Conservation (phyloP, 257 asterid species). For the Dorcoceras hygrometricum region DNA sequence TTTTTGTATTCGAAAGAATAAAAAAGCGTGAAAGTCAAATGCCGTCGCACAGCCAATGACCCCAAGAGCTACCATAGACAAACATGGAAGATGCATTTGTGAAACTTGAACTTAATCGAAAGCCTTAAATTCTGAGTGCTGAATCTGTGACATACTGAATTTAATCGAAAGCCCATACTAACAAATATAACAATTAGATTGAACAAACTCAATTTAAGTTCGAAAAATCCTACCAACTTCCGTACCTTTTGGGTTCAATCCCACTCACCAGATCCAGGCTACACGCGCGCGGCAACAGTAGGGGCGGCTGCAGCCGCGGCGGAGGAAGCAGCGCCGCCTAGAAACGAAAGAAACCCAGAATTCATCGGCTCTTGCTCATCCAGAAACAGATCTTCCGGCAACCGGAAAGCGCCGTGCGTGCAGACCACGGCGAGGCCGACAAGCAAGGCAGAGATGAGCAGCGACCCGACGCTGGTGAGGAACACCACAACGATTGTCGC, state of each 20-base stretch:
- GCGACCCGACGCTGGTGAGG: constrained; percentile 51
- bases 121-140: too few species aligned
- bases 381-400: constrained; percentile 81
- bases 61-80: too few species aligned
- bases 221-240: neutral
- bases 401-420: constrained; percentile 65
- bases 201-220: neutral
- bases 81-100: too few species aligned
- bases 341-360: constrained; percentile 67
- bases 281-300: constrained; percentile 58
- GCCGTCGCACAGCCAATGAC: too few species aligned
- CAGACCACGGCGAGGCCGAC: constrained; percentile 43
- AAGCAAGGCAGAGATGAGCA: constrained; percentile 43
- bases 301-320: constrained; percentile 68
- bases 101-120: too few species aligned
- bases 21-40: too few species aligned
- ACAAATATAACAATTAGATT: constrained; percentile 5
- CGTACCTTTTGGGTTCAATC: constrained; percentile 27
- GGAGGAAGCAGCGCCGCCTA: constrained; percentile 71
- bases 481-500: constrained; percentile 43
- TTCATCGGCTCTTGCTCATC: constrained; percentile 75
- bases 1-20: too few species aligned
- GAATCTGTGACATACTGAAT: too few species aligned
- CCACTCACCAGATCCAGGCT: constrained; percentile 27
- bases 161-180: too few species aligned